Conservation (phyloP, 306 rosid species). For the Rubus idaeus region DNA sequence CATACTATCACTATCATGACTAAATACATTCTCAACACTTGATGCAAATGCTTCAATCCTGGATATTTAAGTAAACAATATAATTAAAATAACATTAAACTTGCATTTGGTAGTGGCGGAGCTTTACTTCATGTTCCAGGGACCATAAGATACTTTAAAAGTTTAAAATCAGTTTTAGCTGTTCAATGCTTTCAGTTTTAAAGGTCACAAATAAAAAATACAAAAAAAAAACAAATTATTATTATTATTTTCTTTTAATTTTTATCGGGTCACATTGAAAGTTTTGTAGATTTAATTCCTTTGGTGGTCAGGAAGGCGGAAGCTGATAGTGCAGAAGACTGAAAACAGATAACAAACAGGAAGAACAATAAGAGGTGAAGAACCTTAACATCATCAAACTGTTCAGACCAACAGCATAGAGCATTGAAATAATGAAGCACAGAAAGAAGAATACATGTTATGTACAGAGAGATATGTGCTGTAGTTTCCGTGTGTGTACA, state of each 20-base stretch:
- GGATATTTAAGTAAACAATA: neutral
- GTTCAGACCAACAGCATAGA: neutral
- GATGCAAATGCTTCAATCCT: neutral
- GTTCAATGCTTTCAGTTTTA: neutral
- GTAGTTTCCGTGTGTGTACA: neutral
- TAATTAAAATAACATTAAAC: neutral
- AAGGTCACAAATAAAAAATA: neutral
- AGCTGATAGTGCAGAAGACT: neutral
- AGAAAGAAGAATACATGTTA: neutral
- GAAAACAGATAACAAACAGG: neutral
- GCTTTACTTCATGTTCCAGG: neutral
- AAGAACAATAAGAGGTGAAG: neutral
- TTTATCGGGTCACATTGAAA: neutral
- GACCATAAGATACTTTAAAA: neutral
- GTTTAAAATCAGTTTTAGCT: neutral
- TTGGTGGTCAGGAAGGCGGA: neutral
- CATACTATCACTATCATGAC: neutral
- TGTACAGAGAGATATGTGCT: neutral
- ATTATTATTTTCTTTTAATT: neutral
- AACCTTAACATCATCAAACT: neutral
- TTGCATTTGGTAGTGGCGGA: neutral
- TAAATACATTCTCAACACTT: slow-evolving; percentile 5
- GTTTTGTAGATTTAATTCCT: neutral
- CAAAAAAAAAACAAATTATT: neutral
- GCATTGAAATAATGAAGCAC: neutral